Evolutionary conservation across 768 basidiomycete species (phyloP), one percentile per base, ranked within the genome.

Genomic region (Collybia nuda): DNA sequence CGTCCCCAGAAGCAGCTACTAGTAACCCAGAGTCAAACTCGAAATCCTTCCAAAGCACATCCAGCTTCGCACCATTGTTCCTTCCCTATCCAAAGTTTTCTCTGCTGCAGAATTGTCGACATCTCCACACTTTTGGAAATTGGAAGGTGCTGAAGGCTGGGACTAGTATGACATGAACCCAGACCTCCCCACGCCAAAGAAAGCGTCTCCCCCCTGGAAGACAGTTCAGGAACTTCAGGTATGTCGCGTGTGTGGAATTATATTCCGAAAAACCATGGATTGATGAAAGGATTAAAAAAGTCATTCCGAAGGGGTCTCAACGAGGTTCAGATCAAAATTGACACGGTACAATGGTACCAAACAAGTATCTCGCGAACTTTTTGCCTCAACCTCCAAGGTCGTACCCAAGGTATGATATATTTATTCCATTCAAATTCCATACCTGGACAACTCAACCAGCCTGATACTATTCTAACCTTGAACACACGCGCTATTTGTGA

Each of bases 121-220:
- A 56, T 85, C 24, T 61, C 67, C 2, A 59, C 67, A 3, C 70
- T 88, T 12, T n/a, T n/a, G n/a, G n/a, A n/a, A n/a, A n/a, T 60
- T 86, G n/a, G 79, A 84, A 23, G 88, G 85, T 0, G 82, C 81
- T 1, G 87, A 86, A 58, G 71, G 77, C 32, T 87, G 86, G 84
- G 84, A 90, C 55, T 82, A 84, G 79, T 72, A 78, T 26, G 80
- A 82, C 52, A 77, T 26, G 24, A 26, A 26, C 24, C 7, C 24
- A 7, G 79, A 81, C 52, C 73, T 75, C 23, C 52, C 79, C 38
- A 77, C 76, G 2, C 82, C 83, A 2, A 76, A 72, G 50, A 84
- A 80, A 49, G 9, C 7, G 9, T 69, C 72, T n/a, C n/a, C n/a
- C 26, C 62, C 61, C 2, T 55, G 56, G 11, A 68, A 67, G 46